Conservation (phyloP, 768 basidiomycete species). For the Termitomyces sp. region DNA sequence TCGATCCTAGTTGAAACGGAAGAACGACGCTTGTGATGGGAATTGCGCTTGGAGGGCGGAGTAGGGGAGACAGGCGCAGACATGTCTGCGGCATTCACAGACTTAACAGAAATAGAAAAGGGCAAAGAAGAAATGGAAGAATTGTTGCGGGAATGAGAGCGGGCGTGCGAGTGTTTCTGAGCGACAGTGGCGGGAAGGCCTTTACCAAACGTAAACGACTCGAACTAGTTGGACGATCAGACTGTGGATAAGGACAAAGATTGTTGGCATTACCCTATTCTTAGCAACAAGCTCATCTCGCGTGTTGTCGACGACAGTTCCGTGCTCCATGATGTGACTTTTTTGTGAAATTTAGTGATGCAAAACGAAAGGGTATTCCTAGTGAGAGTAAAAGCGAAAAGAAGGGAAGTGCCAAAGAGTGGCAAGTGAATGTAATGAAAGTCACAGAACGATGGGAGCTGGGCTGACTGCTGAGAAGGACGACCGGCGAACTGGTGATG, state of each 20-base stretch:
- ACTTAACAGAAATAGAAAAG: conserved; percentile 36
- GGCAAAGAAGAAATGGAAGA: conserved; percentile 40
- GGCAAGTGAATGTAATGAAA: conserved; percentile 15
- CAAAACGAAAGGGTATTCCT: conserved; percentile 29
- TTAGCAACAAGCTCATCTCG: conserved; percentile 36
- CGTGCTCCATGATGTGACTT: conserved; percentile 22
- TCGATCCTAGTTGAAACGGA: conserved; percentile 88
- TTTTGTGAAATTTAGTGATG: conserved; percentile 9
- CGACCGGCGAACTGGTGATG: conserved; percentile 14
- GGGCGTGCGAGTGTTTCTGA: conserved; percentile 49
- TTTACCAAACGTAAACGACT: conserved; percentile 69
- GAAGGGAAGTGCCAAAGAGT: conserved; percentile 32
- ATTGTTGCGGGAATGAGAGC: conserved; percentile 72
- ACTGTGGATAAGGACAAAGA: neutral
- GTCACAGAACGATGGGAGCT: conserved; percentile 14
- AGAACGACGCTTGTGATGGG: conserved; percentile 81
- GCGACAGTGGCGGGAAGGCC: conserved; percentile 33
- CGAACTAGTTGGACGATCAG: conserved; percentile 43
- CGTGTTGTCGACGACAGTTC: conserved; percentile 20
- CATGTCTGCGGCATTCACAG: conserved; percentile 33
- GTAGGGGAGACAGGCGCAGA: conserved; percentile 24
- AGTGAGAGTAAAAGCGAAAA: conserved; percentile 32
- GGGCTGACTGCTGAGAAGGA: conserved; percentile 12
- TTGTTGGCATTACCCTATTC: conserved; percentile 32
- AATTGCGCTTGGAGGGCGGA: conserved; percentile 57